Percentiles rank a stretch among this genome's conserved stretches.
Evolutionary conservation across 169 alveolate genomes (phyloP).

Genomic region (Plasmodium coatneyi): DNA sequence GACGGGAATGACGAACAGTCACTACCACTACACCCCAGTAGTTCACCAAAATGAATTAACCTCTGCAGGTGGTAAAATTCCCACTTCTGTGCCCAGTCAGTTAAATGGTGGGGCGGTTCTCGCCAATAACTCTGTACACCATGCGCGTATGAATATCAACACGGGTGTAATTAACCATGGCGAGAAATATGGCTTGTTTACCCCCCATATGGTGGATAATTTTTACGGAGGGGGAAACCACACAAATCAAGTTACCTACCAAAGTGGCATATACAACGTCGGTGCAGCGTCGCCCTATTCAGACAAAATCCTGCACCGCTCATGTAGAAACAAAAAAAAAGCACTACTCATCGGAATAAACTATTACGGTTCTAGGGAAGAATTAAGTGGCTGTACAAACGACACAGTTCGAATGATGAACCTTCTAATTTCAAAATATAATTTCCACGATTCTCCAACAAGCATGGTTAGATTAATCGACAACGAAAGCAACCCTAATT

Average conservation of each 20-base stretch:
- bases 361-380: slow-evolving; percentile 78
- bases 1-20: background rate
- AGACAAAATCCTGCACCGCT: slow-evolving; percentile 23
- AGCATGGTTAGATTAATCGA: slow-evolving; percentile 41
- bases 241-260: background rate
- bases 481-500: slow-evolving; percentile 28
- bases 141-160: background rate
- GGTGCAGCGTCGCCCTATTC: slow-evolving; percentile 14
- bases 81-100: background rate
- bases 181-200: background rate
- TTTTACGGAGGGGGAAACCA: background rate
- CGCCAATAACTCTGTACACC: background rate
- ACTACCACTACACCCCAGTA: background rate
- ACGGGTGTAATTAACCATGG: background rate
- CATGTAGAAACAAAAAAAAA: slow-evolving; percentile 41
- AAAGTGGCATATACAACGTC: background rate
- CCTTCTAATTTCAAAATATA: slow-evolving; percentile 64
- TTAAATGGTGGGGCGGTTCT: background rate
- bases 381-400: slow-evolving; percentile 81
- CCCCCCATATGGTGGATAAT: background rate
- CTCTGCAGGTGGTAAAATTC: background rate
- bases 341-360: slow-evolving; percentile 84
- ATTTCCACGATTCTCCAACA: slow-evolving; percentile 53
- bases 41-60: background rate
- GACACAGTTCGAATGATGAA: slow-evolving; percentile 78